These are phyloP conservation scores for Gossypium arboreum DNA, from an alignment of 345 rosid genomes.

Conservation along the genomic window DNA sequence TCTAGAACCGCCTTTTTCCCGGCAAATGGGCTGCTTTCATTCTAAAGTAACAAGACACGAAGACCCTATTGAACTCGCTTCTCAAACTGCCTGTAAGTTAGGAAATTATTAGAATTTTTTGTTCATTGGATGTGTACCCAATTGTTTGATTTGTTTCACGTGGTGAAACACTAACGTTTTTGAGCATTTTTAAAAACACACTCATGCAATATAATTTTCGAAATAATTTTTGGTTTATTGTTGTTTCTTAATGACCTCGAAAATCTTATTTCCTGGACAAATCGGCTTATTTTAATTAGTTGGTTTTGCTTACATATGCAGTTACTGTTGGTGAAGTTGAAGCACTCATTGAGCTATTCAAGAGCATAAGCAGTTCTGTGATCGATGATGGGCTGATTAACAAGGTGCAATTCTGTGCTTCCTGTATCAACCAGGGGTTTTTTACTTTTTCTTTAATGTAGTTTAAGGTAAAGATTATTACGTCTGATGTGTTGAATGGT, in stretches of 20 bases:
- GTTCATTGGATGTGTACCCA: not conserved
- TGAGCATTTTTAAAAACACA: not conserved
- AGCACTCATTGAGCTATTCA: conserved; percentile 91
- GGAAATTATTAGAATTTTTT: not conserved
- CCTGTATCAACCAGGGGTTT: not conserved
- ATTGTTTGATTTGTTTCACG: not conserved
- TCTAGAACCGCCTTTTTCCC: conserved; percentile 17
- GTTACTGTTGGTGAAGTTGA: conserved; percentile 99
- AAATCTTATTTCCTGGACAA: not conserved
- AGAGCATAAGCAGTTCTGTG: conserved; percentile 95
- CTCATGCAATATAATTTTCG: no score
- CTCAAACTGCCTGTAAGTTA: conserved; percentile 87
- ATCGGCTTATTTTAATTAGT: not conserved
- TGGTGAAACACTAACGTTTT: no score
- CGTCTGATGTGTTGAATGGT: not conserved
- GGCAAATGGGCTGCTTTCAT: conserved; percentile 93
- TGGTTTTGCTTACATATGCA: conserved; percentile 33
- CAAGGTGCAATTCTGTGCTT: conserved; percentile 53
- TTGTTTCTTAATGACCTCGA: no score
- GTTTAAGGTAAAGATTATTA: not conserved
- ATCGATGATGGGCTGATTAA: conserved; percentile 93
- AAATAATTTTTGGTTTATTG: no score
- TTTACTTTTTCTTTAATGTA: not conserved
- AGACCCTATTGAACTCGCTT: conserved; percentile 82
- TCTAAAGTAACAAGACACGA: conserved; percentile 69